Evolutionary conservation across 2,329 filamentous ascomycete species (phyloP), one percentile per base, ranked within the genome.

Genomic region (Capronia epimyces): DNA sequence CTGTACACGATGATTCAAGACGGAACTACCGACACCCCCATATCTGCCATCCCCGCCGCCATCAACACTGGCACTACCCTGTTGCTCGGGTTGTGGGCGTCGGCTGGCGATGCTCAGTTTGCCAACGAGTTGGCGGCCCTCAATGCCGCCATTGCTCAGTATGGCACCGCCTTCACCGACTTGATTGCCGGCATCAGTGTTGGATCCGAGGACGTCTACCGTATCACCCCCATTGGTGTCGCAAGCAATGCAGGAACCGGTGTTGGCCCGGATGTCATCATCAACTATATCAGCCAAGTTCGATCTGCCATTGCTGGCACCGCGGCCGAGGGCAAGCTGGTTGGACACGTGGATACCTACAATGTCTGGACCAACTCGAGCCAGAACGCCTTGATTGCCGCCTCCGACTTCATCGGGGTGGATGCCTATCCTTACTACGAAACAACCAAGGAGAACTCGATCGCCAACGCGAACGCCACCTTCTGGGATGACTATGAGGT

Each of bases 331-430:
- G 69, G 70, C 20, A 77, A 74, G 40, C 74, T 80, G 15, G 74
- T 95, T 53, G 89, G 89, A 46, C 89, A 95, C 69, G 89, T 95
- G 65, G 89, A 95, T 66, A 94, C 89, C 45, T 95, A 88, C 88
- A 89, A 84, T 29, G 81, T 80, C 46, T 90, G 82, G 76, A 81
- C 81, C 65, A 89, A 94, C 45, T 80, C 83, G 64, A 94, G 91
- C 77, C 69, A 59, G 46, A 59, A 51, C 7, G 50, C 71, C 36
- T 81, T 94, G 52, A 81, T 88, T 52, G 74, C 82, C 8, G 80
- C 79, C 34, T 71, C 77, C 56, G 89, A 95, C 74, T 95, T 82
- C 77, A 69, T 95, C 53, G 89, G 89, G 59, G 81, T 91, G 66
- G 88, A 95, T 66, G 85, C 83, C 15, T 94, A 93, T 67, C 79